Evolutionary conservation across 1,284 basidiomycete genomes (phyloP), one percentile per base, ranked within the genome.

Genomic region (Tilletia indica): DNA sequence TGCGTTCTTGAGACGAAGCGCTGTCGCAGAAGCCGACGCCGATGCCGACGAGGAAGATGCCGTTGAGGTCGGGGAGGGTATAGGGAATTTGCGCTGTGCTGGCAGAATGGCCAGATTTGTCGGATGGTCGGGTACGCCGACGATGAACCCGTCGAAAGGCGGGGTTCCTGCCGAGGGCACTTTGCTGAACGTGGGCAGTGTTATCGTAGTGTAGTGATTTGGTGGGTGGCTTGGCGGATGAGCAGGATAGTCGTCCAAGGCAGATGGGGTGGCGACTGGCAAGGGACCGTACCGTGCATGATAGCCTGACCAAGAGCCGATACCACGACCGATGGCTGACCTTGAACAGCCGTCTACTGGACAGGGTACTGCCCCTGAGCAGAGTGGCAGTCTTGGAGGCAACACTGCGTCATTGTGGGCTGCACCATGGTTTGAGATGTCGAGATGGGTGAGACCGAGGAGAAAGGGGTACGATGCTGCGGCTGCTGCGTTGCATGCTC

Each of bases 111-210:
- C 76, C 21, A 81, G 78, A 25, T 75, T 58, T 21, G 73, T 70
- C 14, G 77, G 74, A 19, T 81, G 77, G 48, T 78, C 75, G 2
- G 77, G 73, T 16, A 75, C 74, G 14, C 77, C 77, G 56, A 81
- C 76, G 39, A 81, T 76, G 38, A 81, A 81, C n/a, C 78, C 80
- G 49, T 81, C 80, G 31, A 80, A 67, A 21, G 80, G 78, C 19
- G 74, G 73, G 0, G 70, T 69, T 12, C 77, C 80, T 11, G 78
- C 76, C 0, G 75, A 77, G 14, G 74, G 51, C 67, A 73, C 42
- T 45, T 12, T 12, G 42, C 42, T 45, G 42, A 12, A 45, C 0
- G 76, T 75, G 25, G 54, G 61, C 12, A 64, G 61, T 36, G 61
- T 25, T 2, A 64, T 36, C 9, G 61, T n/a, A 14, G 61, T 64